phyloP scores from a whole-genome alignment of 176 grass and related monocot genomes.

The Themeda triandra region DNA sequence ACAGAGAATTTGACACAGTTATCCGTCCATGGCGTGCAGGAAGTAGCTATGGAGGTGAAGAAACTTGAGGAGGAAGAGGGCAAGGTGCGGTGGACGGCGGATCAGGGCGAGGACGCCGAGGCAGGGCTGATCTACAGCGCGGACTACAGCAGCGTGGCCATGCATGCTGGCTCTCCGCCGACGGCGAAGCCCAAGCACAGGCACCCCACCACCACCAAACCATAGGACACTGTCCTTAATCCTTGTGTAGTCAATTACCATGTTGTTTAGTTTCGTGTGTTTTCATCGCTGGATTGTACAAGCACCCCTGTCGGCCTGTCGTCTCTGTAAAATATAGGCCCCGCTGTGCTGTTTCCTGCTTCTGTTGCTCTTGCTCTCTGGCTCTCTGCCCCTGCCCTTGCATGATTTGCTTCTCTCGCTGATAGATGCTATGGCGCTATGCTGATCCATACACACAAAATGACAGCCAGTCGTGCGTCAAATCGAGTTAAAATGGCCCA shows the following conservation, averaged over 20 bases:
- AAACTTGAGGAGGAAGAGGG: neutral
- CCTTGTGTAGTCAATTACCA: neutral
- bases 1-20: neutral
- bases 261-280: neutral
- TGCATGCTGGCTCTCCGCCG: conserved; percentile 39
- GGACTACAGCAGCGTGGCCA: conserved; percentile 44
- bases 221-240: conserved; percentile 18
- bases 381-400: neutral
- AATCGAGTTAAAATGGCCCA: neutral
- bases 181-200: conserved; percentile 11
- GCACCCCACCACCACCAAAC: conserved; percentile 32
- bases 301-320: neutral
- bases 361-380: neutral
- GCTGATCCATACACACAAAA: neutral
- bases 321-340: neutral
- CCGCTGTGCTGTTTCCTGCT: neutral
- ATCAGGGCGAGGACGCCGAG: neutral
- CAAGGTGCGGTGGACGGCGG: neutral
- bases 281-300: neutral
- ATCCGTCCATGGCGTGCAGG: neutral
- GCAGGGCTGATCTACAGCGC: conserved; percentile 36
- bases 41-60: neutral
- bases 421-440: no score
- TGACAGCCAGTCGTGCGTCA: neutral
- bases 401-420: neutral